phyloP scores from a whole-genome alignment of 805 yeast species.

The Myxozyma kluyveri region DNA sequence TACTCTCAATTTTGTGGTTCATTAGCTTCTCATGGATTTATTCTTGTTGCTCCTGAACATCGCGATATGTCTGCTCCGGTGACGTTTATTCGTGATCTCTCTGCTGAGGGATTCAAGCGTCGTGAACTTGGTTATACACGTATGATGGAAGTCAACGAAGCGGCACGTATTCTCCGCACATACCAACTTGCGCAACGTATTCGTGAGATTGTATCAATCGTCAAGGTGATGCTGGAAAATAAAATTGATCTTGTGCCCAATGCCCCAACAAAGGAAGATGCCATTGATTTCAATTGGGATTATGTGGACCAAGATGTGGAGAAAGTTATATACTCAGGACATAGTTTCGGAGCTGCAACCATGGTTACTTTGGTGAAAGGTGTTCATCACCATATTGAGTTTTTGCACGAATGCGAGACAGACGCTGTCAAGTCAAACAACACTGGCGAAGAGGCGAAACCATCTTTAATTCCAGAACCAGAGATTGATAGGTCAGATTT shows the following conservation, averaged over 20 bases:
- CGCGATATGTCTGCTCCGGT: slow-evolving; percentile 62
- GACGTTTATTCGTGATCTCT: slow-evolving; percentile 68
- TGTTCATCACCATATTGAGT: slow-evolving; percentile 15
- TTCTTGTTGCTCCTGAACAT: slow-evolving; percentile 37
- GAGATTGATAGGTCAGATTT: slow-evolving; percentile 11
- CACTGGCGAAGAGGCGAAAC: slow-evolving; percentile 18
- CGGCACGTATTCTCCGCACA: slow-evolving; percentile 25
- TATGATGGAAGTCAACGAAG: slow-evolving; percentile 27
- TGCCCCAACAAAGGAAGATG: background rate
- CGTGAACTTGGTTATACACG: slow-evolving; percentile 20
- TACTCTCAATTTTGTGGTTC: slow-evolving; percentile 32
- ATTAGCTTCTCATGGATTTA: slow-evolving; percentile 30
- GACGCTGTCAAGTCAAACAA: slow-evolving; percentile 3
- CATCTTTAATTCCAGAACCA: background rate
- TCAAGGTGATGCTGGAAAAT: slow-evolving; percentile 18
- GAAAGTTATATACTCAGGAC: slow-evolving; percentile 28
- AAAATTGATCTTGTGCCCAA: slow-evolving; percentile 9
- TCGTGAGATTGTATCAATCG: slow-evolving; percentile 22
- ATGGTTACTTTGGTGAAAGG: slow-evolving; percentile 27
- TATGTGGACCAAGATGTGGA: slow-evolving; percentile 12
- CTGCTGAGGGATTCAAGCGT: slow-evolving; percentile 62
- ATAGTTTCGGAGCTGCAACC: slow-evolving; percentile 33
- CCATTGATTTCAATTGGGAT: slow-evolving; percentile 20
- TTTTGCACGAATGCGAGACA: slow-evolving; percentile 8
- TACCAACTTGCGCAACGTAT: slow-evolving; percentile 28